Evolutionary conservation across 306 rosid species (phyloP).

Genomic region (Acacia acuminata): DNA sequence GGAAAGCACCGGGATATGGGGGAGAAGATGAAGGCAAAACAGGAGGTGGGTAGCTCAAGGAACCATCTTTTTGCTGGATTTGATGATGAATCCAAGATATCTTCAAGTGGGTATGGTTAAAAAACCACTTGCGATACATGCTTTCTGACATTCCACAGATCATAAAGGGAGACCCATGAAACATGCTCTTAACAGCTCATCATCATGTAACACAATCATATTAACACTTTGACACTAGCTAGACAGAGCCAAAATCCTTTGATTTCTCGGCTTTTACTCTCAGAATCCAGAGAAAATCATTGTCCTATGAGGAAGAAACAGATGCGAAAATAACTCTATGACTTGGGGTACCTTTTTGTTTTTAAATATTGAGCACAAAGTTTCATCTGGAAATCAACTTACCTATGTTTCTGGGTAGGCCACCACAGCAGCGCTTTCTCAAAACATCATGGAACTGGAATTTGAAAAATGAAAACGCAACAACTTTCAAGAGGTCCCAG

Average conservation of each 20-base stretch:
- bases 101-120: slow-evolving; percentile 58
- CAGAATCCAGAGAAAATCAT: slow-evolving; percentile 23
- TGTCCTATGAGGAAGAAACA: slow-evolving; percentile 5
- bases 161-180: slow-evolving; percentile 28
- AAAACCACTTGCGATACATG: slow-evolving; percentile 40
- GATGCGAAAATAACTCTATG: neutral
- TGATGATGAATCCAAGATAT: slow-evolving; percentile 63
- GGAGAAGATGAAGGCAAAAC: slow-evolving; percentile 44
- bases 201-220: slow-evolving; percentile 36
- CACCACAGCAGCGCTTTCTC: slow-evolving; percentile 30
- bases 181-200: slow-evolving; percentile 31
- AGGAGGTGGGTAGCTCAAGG: slow-evolving; percentile 59
- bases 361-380: neutral
- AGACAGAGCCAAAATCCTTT: slow-evolving; percentile 20
- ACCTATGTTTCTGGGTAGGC: slow-evolving; percentile 47
- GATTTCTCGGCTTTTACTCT: slow-evolving; percentile 18
- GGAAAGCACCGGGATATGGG: slow-evolving; percentile 43
- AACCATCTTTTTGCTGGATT: slow-evolving; percentile 59
- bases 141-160: slow-evolving; percentile 50
- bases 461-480: neutral
- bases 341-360: neutral
- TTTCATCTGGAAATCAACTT: slow-evolving; percentile 32
- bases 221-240: slow-evolving; percentile 7
- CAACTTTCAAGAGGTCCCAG: slow-evolving; percentile 11
- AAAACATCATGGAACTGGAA: neutral